Base-by-base conservation (phyloP, 1,284 basidiomycete genomes). In the Tilletia setariae region DNA sequence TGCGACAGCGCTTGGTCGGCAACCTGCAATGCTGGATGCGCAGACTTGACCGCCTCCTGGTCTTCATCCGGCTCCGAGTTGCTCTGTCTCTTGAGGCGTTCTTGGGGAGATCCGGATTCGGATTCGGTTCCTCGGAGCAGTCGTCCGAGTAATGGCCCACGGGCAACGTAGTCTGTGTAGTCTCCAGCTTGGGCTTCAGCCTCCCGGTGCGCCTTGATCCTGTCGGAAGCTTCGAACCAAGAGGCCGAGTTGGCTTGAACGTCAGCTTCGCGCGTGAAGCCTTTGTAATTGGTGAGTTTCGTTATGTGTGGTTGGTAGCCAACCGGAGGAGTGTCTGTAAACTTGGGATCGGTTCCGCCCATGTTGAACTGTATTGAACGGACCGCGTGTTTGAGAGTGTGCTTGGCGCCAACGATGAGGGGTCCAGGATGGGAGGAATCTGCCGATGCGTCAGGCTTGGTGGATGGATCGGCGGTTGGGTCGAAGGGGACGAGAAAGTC, bases 321-420 rank as follows among this genome's bases (percentile, higher is more conserved):
- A 30, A 61, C 32, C 8, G 56, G 7, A 35, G 56, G 30, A 32
- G 56, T 61, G 46, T 49, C 46, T 49, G 46, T 6, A n/a, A 4
- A 19, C 46, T 49, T 25, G 6, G 51, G 11, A 30, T 25, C 25
- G 1, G 15, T 15, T 40, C 28, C 28, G 32, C 32, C 32, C 28
- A 61, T 25, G 32, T 61, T 25, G 56, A 61, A 30, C 28, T 61
- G 28, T 25, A 61, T 61, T 25, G 56, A 61, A 16, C 56, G 56
- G 28, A 61, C 56, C 15, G 56, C 56, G 28, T 61, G 56, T 19
- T 30, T 25, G 8, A 35, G 28, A 30, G 56, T 40, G 56, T 61
- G 56, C 28, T 61, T 61, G 56, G 56, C 25, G 28, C 28, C 30
- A 7, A 61, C 30, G 56, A 61, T 30, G 56, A 61, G 56, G 7